phyloP scores from a whole-genome alignment of 2,329 filamentous ascomycete genomes.

The Pseudogymnoascus destructans region DNA sequence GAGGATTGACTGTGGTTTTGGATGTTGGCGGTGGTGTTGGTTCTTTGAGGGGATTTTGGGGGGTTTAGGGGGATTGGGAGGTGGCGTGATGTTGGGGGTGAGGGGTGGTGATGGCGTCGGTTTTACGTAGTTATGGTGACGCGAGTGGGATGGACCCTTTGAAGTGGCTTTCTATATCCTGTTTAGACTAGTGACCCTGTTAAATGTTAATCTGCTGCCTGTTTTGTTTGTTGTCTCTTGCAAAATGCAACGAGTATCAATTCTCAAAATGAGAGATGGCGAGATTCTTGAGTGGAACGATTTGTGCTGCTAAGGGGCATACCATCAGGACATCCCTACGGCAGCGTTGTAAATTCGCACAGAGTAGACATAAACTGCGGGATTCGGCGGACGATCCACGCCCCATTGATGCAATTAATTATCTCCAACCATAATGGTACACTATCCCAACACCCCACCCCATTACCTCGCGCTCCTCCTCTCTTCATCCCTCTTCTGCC shows the following conservation, averaged over 20 bases:
- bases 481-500: constrained; percentile 78
- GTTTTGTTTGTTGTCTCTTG: background rate
- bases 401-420: background rate
- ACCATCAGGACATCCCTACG: background rate
- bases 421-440: background rate
- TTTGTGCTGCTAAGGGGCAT: background rate
- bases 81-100: background rate
- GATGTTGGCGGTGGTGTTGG: background rate
- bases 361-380: background rate
- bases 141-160: background rate
- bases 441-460: background rate
- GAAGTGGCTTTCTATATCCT: background rate
- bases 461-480: constrained; percentile 31
- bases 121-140: background rate
- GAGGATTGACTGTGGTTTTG: background rate
- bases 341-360: background rate
- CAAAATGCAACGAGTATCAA: background rate
- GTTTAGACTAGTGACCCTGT: background rate
- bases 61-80: background rate
- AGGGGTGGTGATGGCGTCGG: constrained; percentile 4
- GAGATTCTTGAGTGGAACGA: background rate
- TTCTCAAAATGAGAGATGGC: background rate
- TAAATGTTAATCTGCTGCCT: background rate
- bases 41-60: background rate
- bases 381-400: background rate